These are phyloP conservation scores for Euclidium syriacum DNA, from an alignment of 345 rosid species.

Conservation along the genomic window DNA sequence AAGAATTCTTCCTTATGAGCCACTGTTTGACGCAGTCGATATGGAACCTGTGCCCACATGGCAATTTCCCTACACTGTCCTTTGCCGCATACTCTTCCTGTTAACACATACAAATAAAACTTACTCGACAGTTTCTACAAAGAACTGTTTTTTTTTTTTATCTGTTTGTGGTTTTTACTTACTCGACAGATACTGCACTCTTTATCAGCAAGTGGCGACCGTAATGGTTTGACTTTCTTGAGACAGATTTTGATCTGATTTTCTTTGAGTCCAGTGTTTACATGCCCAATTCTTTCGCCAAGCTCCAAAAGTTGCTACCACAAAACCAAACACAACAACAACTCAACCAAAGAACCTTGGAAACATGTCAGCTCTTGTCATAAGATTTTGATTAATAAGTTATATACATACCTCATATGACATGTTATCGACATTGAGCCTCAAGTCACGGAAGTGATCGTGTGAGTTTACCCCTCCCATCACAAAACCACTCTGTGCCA, in stretches of 20 bases:
- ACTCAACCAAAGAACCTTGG: not conserved
- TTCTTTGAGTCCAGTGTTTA: slow-evolving; percentile 71
- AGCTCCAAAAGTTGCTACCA: slow-evolving; percentile 80
- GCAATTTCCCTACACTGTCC: slow-evolving; percentile 64
- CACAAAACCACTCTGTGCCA: slow-evolving; percentile 34
- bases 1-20: slow-evolving; percentile 75
- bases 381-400: not conserved
- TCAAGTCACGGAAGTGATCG: slow-evolving; percentile 36
- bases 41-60: slow-evolving; percentile 80
- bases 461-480: slow-evolving; percentile 33
- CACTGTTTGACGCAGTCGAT: slow-evolving; percentile 75
- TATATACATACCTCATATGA: slow-evolving; percentile 33
- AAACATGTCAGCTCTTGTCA: not conserved
- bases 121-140: slow-evolving; percentile 91
- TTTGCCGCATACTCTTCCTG: slow-evolving; percentile 78
- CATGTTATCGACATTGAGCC: slow-evolving; percentile 43
- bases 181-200: slow-evolving; percentile 94
- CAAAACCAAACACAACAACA: not conserved
- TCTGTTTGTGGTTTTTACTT: no score
- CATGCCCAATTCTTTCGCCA: slow-evolving; percentile 85
- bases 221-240: slow-evolving; percentile 46
- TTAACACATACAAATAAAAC: slow-evolving; percentile 8
- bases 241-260: slow-evolving; percentile 67
- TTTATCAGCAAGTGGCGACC: slow-evolving; percentile 39
- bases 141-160: no score